These are phyloP conservation scores for Paraphoma chrysanthemicola DNA, from an alignment of 2,329 filamentous ascomycete genomes.

Conservation along the genomic window DNA sequence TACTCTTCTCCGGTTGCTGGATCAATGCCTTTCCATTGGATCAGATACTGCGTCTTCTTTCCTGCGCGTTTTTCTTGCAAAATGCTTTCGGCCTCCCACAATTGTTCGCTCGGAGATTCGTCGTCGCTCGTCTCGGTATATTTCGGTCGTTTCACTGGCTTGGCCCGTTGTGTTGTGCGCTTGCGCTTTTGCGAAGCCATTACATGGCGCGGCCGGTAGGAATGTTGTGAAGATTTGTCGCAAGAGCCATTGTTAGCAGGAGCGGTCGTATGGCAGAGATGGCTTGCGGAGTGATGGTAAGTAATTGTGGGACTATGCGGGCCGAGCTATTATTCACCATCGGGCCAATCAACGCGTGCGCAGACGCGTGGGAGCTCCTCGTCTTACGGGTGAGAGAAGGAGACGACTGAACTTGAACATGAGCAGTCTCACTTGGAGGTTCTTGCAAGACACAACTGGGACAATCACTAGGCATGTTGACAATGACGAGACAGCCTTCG, in stretches of 20 bases:
- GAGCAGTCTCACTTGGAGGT: neutral
- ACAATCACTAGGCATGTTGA: too few relatives aligned
- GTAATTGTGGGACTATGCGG: constrained; percentile 4
- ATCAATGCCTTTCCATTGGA: constrained; percentile 64
- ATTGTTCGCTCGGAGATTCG: constrained; percentile 1
- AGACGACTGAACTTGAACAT: neutral
- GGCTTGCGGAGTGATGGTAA: constrained; percentile 1
- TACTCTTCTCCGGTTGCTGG: constrained; percentile 57
- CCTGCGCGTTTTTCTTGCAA: constrained; percentile 24
- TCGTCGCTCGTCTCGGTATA: constrained; percentile 15
- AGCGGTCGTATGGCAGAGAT: neutral
- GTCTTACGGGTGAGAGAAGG: neutral
- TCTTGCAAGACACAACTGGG: too few relatives aligned
- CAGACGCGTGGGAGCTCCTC: neutral
- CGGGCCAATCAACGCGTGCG: neutral
- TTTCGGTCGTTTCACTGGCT: constrained; percentile 20
- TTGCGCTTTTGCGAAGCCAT: constrained; percentile 38
- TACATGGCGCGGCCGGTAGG: constrained; percentile 27
- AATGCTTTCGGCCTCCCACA: constrained; percentile 23
- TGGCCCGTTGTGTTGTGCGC: constrained; percentile 14
- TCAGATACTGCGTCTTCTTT: constrained; percentile 52
- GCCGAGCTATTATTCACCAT: neutral
- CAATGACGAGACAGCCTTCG: too few relatives aligned
- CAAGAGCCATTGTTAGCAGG: constrained; percentile 29
- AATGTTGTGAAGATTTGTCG: neutral